These are phyloP conservation scores for Stemphylium vesicarium DNA, from an alignment of 2,329 filamentous ascomycete species.

Conservation along the genomic window DNA sequence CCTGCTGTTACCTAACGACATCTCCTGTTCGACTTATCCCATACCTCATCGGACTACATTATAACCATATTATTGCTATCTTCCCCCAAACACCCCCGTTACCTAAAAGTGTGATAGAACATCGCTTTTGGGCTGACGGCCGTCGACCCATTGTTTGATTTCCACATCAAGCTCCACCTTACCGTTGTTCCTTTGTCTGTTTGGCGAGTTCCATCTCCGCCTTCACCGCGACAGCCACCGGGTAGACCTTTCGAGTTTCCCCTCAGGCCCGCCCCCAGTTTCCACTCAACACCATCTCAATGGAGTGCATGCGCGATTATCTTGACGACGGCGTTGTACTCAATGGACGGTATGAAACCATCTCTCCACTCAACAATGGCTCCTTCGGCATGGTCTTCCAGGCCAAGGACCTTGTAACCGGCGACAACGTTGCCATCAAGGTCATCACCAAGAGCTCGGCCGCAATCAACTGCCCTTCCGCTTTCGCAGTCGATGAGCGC, in stretches of 20 bases:
- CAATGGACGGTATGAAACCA: constrained; percentile 86
- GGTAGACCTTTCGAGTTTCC: constrained; percentile 47
- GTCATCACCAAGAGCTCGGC: constrained; percentile 85
- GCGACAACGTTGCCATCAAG: constrained; percentile 89
- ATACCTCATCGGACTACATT: constrained; percentile 29
- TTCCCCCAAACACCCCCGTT: constrained; percentile 31
- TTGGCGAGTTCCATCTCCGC: constrained; percentile 21
- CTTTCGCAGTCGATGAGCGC: constrained; percentile 79
- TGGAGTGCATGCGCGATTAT: constrained; percentile 87
- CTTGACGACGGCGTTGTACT: constrained; percentile 82
- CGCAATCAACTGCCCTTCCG: constrained; percentile 63
- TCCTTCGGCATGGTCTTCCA: constrained; percentile 99
- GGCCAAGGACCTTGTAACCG: constrained; percentile 78
- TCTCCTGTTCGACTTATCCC: constrained; percentile 22
- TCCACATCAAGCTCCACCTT: constrained; percentile 36
- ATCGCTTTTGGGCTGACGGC: constrained; percentile 44
- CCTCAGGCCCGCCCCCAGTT: constrained; percentile 31
- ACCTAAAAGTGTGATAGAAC: constrained; percentile 49
- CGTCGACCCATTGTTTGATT: constrained; percentile 45
- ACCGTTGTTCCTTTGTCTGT: constrained; percentile 29
- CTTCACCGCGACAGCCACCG: constrained; percentile 37
- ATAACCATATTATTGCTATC: constrained; percentile 47
- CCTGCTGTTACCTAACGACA: constrained; percentile 41
- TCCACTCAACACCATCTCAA: constrained; percentile 43
- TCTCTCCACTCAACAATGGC: constrained; percentile 95